phyloP scores from a whole-genome alignment of 2,329 filamentous ascomycete species.

The Claviceps purpurea region DNA sequence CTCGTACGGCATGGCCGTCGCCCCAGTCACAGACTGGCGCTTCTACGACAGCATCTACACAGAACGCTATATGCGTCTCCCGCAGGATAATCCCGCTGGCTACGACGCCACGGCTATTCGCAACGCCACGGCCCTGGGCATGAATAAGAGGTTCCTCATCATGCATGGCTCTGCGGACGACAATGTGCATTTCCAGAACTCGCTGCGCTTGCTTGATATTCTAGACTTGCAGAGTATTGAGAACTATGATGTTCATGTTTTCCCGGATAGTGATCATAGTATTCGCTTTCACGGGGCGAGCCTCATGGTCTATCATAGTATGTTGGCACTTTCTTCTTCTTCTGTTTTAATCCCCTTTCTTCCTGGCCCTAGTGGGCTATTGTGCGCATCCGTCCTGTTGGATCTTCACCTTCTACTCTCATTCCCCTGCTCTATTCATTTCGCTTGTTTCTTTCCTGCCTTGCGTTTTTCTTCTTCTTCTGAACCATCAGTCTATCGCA shows the following conservation, averaged over 20 bases:
- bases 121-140: conserved; percentile 58
- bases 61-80: conserved; percentile 94
- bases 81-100: conserved; percentile 64
- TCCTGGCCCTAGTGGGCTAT: no score
- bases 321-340: conserved; percentile 21
- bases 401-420: conserved; percentile 1
- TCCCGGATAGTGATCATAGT: conserved; percentile 88
- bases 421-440: neutral
- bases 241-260: conserved; percentile 95
- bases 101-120: conserved; percentile 64
- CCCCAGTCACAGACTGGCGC: conserved; percentile 95
- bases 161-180: conserved; percentile 97
- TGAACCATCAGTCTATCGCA: no score
- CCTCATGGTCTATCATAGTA: conserved; percentile 82
- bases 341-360: neutral
- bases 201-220: conserved; percentile 72
- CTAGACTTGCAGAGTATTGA: conserved; percentile 69
- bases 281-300: conserved; percentile 95
- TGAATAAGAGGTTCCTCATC: conserved; percentile 77
- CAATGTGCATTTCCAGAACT: conserved; percentile 96
- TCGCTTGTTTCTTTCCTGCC: neutral
- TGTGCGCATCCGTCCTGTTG: no score
- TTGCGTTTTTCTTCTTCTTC: neutral
- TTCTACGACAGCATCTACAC: conserved; percentile 94
- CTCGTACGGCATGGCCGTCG: conserved; percentile 94